A percentile compares a stretch with the other conserved stretches of the same genome.
Evolutionary conservation across 2,329 filamentous ascomycete species (phyloP).

Genomic region (Talaromyces marneffei): DNA sequence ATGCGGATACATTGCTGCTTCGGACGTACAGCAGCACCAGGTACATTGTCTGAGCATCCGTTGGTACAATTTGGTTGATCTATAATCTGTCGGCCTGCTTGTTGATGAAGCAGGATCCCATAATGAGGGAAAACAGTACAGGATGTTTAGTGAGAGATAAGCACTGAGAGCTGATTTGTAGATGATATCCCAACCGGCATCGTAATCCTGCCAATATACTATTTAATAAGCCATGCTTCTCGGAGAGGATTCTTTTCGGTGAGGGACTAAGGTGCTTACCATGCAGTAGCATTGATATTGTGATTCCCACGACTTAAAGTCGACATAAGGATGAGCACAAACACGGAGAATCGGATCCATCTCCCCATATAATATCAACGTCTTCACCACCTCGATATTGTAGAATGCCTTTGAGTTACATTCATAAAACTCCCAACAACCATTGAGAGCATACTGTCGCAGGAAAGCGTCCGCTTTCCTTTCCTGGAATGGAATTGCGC

Average conservation of each 20-base stretch:
- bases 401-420: not conserved
- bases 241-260: too few relatives aligned
- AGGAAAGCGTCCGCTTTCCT: not conserved
- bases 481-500: not conserved
- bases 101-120: not conserved
- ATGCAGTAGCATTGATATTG: not conserved
- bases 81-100: not conserved
- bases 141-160: not conserved
- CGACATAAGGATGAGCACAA: not conserved
- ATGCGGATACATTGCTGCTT: slow-evolving; percentile 1
- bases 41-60: not conserved
- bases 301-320: not conserved
- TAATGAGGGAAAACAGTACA: slow-evolving; percentile 1
- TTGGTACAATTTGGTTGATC: slow-evolving; percentile 5
- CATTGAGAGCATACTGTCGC: not conserved
- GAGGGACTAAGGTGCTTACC: too few relatives aligned
- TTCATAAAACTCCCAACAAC: not conserved
- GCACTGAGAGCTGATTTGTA: not conserved
- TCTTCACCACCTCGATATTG: slow-evolving; percentile 5
- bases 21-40: not conserved
- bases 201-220: not conserved
- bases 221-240: too few relatives aligned
- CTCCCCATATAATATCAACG: not conserved
- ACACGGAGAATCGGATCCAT: not conserved
- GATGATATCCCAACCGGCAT: slow-evolving; percentile 1